These are phyloP conservation scores for Clavispora carvajalis DNA, from an alignment of 805 yeast genomes.

Conservation along the genomic window DNA sequence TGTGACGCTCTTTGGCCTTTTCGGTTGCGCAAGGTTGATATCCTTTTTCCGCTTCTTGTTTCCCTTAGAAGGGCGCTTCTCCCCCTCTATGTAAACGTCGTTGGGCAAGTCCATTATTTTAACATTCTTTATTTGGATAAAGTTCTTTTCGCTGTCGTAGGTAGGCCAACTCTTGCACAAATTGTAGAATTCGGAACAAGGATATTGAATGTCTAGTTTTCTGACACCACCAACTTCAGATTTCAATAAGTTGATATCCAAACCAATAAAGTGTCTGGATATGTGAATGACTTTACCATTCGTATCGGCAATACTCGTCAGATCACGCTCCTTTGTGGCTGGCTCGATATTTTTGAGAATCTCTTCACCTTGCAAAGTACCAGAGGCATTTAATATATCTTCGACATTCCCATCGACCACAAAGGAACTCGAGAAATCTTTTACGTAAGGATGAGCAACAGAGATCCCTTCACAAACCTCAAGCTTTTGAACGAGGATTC, in stretches of 20 bases:
- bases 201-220: conserved; percentile 78
- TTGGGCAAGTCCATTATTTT: conserved; percentile 77
- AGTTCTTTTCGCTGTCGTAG: conserved; percentile 56
- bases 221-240: conserved; percentile 44
- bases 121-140: conserved; percentile 65
- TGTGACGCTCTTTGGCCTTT: conserved; percentile 19
- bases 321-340: conserved; percentile 1
- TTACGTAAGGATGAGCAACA: conserved; percentile 86
- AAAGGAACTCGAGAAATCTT: conserved; percentile 55
- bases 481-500: conserved; percentile 76
- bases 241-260: conserved; percentile 45
- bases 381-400: conserved; percentile 56
- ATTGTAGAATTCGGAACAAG: conserved; percentile 83
- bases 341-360: neutral
- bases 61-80: conserved; percentile 62
- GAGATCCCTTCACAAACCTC: conserved; percentile 72
- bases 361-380: conserved; percentile 52
- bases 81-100: conserved; percentile 76
- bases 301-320: conserved; percentile 7
- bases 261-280: conserved; percentile 77
- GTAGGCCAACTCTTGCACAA: conserved; percentile 70
- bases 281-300: conserved; percentile 42
- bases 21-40: conserved; percentile 10
- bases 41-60: conserved; percentile 31
- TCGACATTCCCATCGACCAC: conserved; percentile 37